Conservation (phyloP, 495 filamentous ascomycete genomes). For the Hypoxylon intermedium region DNA sequence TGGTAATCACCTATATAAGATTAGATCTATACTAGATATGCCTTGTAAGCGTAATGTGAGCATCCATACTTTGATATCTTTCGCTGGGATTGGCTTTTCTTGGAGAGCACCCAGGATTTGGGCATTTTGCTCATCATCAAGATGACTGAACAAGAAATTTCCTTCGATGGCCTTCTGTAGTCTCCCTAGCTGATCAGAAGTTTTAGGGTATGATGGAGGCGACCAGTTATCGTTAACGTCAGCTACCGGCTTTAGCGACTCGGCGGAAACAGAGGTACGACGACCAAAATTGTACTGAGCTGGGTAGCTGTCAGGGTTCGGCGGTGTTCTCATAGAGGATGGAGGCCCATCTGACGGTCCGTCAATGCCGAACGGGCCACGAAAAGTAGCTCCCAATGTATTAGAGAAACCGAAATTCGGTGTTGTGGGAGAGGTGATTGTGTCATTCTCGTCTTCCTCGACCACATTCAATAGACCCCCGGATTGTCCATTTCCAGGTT, state of each 20-base stretch:
- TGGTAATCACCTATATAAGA: too few species aligned
- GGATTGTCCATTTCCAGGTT: slow-evolving; percentile 42
- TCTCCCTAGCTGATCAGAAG: slow-evolving; percentile 77
- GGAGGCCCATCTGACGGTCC: slow-evolving; percentile 48
- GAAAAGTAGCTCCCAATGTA: slow-evolving; percentile 43
- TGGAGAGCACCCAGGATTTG: slow-evolving; percentile 90
- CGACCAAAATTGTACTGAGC: slow-evolving; percentile 92
- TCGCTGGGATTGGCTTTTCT: slow-evolving; percentile 93
- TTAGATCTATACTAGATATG: too few species aligned
- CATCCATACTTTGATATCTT: slow-evolving; percentile 84
- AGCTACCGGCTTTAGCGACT: slow-evolving; percentile 88
- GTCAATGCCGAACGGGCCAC: slow-evolving; percentile 58
- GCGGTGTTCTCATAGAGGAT: slow-evolving; percentile 50
- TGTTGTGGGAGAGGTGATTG: slow-evolving; percentile 63
- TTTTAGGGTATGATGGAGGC: slow-evolving; percentile 83
- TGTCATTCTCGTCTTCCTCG: slow-evolving; percentile 68
- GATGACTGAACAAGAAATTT: slow-evolving; percentile 94
- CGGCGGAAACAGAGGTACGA: slow-evolving; percentile 94
- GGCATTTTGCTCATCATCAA: slow-evolving; percentile 87
- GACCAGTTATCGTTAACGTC: slow-evolving; percentile 87
- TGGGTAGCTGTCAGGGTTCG: slow-evolving; percentile 75
- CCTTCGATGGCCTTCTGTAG: slow-evolving; percentile 80
- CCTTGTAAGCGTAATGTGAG: too few species aligned
- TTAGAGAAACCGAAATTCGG: slow-evolving; percentile 51
- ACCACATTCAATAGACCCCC: slow-evolving; percentile 57